Evolutionary conservation across 1,139 yeast species (phyloP).

Genomic region (Pichia kudriavzevii): DNA sequence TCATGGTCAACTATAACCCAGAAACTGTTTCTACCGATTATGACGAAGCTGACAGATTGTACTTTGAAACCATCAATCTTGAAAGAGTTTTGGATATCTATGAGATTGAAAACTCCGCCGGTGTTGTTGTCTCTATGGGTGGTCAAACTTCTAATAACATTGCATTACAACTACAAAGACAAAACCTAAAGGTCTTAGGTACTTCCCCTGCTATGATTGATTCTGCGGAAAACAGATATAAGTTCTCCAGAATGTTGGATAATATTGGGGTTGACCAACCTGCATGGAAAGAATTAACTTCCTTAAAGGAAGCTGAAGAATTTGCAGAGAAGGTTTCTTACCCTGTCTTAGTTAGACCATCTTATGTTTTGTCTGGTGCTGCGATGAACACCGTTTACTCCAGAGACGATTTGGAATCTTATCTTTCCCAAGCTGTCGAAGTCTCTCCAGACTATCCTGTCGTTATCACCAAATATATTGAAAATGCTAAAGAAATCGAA

Average conservation of each 20-base stretch:
- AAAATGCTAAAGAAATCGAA: slow-evolving; percentile 96
- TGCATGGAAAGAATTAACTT: slow-evolving; percentile 97
- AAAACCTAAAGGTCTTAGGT: slow-evolving; percentile 91
- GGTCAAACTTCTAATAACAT: slow-evolving; percentile 98
- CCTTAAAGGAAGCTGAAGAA: slow-evolving; percentile 85
- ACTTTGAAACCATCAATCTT: slow-evolving; percentile 90
- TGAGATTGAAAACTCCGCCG: slow-evolving; percentile 83
- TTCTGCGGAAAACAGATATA: slow-evolving; percentile 96
- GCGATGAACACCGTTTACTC: slow-evolving; percentile 98
- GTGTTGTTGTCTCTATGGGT: slow-evolving; percentile 97
- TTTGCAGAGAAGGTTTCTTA: slow-evolving; percentile 88
- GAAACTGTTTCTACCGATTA: slow-evolving; percentile 98
- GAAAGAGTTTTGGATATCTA: slow-evolving; percentile 95
- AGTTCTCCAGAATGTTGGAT: slow-evolving; percentile 96
- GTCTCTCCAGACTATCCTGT: slow-evolving; percentile 98
- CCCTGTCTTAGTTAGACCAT: slow-evolving; percentile 96
- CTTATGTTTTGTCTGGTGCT: slow-evolving; percentile 96
- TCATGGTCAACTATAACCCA: slow-evolving; percentile 97
- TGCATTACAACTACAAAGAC: slow-evolving; percentile 89
- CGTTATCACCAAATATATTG: slow-evolving; percentile 93
- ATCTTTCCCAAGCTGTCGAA: slow-evolving; percentile 89
- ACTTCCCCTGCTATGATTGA: slow-evolving; percentile 98
- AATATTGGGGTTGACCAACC: slow-evolving; percentile 97
- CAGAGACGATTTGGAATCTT: slow-evolving; percentile 78
- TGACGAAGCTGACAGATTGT: slow-evolving; percentile 96